A percentile compares a stretch with the other conserved stretches of the same genome.
Evolutionary conservation across 2,329 filamentous ascomycete genomes (phyloP).

Genomic region (Stromatinia cepivora): DNA sequence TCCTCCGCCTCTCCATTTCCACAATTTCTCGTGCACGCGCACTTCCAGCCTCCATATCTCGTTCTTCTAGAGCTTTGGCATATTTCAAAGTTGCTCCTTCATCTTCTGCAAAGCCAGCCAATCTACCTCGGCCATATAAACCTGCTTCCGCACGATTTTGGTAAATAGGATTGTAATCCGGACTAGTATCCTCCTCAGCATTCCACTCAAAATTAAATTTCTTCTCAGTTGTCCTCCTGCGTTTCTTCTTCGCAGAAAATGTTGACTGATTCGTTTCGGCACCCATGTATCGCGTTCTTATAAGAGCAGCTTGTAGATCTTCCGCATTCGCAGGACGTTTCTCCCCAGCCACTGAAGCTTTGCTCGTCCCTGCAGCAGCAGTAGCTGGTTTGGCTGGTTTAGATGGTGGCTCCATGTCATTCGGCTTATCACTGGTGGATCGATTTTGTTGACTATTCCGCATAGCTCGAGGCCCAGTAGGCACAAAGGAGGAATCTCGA

Average conservation of each 20-base stretch:
- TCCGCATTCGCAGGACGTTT: constrained; percentile 47
- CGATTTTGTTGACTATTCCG: constrained; percentile 42
- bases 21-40: constrained; percentile 77
- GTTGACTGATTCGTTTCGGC: constrained; percentile 82
- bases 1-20: constrained; percentile 78
- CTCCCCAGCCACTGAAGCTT: constrained; percentile 42
- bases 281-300: constrained; percentile 85
- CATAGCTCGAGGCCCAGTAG: constrained; percentile 73
- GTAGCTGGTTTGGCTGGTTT: constrained; percentile 31
- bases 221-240: constrained; percentile 86
- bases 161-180: constrained; percentile 80
- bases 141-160: constrained; percentile 64
- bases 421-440: constrained; percentile 12
- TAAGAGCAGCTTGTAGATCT: constrained; percentile 70
- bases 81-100: constrained; percentile 57
- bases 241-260: constrained; percentile 95
- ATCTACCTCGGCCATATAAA: constrained; percentile 67
- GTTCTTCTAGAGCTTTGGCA: constrained; percentile 69
- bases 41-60: constrained; percentile 73
- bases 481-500: constrained; percentile 47
- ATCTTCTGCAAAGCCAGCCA: constrained; percentile 65
- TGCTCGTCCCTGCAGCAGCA: constrained; percentile 31
- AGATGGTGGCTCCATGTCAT: constrained; percentile 37
- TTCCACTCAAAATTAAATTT: constrained; percentile 99
- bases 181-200: constrained; percentile 86